phyloP scores from a whole-genome alignment of 495 filamentous ascomycete genomes.

The Lophiostoma macrostomum region DNA sequence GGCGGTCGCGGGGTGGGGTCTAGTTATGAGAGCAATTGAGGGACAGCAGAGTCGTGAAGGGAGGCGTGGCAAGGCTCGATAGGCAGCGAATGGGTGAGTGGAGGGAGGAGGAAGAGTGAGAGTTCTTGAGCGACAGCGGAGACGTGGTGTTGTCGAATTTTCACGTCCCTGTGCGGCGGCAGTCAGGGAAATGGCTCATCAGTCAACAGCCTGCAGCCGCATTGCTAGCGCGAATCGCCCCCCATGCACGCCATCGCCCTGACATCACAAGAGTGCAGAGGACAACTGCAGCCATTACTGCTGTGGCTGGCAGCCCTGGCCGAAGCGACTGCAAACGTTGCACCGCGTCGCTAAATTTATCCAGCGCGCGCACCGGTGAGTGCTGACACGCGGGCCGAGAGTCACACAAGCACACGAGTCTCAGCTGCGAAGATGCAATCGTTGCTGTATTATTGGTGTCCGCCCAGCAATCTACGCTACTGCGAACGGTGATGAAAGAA shows the following conservation, averaged over 20 bases:
- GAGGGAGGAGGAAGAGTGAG: not conserved
- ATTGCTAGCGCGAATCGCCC: conserved; percentile 1
- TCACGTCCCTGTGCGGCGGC: not conserved
- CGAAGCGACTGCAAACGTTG: not conserved
- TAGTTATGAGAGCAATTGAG: not conserved
- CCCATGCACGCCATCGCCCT: conserved; percentile 1
- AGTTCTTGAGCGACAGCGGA: conserved; percentile 3
- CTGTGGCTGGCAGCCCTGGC: no score
- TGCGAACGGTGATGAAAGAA: no score
- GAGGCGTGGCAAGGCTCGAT: not conserved
- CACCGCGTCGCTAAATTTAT: conserved; percentile 7
- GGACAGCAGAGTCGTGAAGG: not conserved
- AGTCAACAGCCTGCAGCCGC: no score
- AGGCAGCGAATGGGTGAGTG: conserved; percentile 1
- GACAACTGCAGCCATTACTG: no score
- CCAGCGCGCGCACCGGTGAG: no score
- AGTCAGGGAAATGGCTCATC: conserved; percentile 26
- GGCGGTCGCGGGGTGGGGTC: conserved; percentile 19
- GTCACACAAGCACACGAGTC: not conserved
- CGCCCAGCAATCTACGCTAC: no score
- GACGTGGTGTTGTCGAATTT: conserved; percentile 6
- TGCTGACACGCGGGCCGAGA: not conserved
- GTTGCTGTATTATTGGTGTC: not conserved
- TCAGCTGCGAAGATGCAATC: not conserved
- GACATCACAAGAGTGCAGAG: conserved; percentile 15